Evolutionary conservation across 371 early-diverging fungal genomes (phyloP), one percentile per base, ranked within the genome.

Genomic region (Entomophthora muscae): DNA sequence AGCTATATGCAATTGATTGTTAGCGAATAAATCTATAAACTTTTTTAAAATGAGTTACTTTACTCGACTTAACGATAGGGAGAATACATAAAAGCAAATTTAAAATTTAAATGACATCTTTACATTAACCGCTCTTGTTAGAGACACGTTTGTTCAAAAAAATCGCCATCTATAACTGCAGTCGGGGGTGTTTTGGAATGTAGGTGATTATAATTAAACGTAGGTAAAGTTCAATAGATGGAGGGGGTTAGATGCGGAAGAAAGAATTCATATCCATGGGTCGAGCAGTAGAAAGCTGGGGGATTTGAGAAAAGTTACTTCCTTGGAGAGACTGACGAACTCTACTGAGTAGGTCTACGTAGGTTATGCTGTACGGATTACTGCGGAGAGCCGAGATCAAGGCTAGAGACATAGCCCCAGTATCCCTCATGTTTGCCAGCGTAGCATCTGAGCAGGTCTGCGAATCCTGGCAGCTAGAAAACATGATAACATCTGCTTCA

Each of bases 371-470:
- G 26, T 51, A 52, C 31, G 62, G 32, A 57, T 57, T 63, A 2
- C 21, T 55, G 23, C 66, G 64, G 63, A 84, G 67, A 51, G 77
- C 71, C 3, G 63, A 65, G 32, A 78, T 78, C 17, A 91, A 79
- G 2, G 90, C 90, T 64, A 80, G 77, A 27, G 81, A 81, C 85
- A 93, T 84, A 17, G 93, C 93, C 21, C 93, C 86, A 0, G 82
- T 82, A 58, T 72, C 72, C 12, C 66, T 61, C 2, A 88, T 77
- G 70, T 91, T 91, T 1, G 90, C 86, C 3, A 80, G 79, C 0
- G 88, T 89, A 67, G 90, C 89, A 65, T 75, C 76, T 66, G 91
- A 90, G 65, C 83, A 85, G 73, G 89, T 89, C 64, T 57, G 56
- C n/a, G 63, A 55, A 63, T 54, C 54, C 13, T 71, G 64, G 57